Conservation (phyloP, 768 basidiomycete genomes). For the Kwoniella sp. region DNA sequence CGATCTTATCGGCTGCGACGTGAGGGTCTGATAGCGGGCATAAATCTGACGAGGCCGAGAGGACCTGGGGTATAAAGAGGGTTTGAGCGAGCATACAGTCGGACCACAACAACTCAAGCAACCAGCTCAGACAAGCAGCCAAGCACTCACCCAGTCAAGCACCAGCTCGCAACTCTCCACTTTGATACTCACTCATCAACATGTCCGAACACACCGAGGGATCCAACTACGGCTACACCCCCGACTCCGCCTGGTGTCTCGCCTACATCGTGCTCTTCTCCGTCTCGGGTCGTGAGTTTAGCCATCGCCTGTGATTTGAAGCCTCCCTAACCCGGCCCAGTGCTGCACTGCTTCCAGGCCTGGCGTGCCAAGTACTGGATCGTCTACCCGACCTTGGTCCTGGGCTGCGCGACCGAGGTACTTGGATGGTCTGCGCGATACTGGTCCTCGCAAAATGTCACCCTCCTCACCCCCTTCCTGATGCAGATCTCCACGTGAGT, state of each 20-base stretch:
- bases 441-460: slow-evolving; percentile 38
- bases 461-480: slow-evolving; percentile 39
- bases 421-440: slow-evolving; percentile 44
- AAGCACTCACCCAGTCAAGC: no score
- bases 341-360: slow-evolving; percentile 19
- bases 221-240: slow-evolving; percentile 41
- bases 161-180: no score
- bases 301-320: neutral
- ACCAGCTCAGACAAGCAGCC: no score
- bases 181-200: no score
- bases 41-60: no score
- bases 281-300: slow-evolving; percentile 28
- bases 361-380: slow-evolving; percentile 43
- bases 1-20: no score
- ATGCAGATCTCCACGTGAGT: slow-evolving; percentile 43
- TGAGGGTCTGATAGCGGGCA: no score
- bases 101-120: no score
- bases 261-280: slow-evolving; percentile 44
- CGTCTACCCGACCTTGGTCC: slow-evolving; percentile 42
- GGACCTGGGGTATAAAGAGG: no score
- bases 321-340: no score
- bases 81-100: no score
- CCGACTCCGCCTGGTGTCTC: slow-evolving; percentile 30
- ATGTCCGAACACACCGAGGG: slow-evolving; percentile 12
- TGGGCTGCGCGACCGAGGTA: slow-evolving; percentile 38